Base-by-base conservation (phyloP, 352 stramenopile species). In the Blastocystis sp. region DNA sequence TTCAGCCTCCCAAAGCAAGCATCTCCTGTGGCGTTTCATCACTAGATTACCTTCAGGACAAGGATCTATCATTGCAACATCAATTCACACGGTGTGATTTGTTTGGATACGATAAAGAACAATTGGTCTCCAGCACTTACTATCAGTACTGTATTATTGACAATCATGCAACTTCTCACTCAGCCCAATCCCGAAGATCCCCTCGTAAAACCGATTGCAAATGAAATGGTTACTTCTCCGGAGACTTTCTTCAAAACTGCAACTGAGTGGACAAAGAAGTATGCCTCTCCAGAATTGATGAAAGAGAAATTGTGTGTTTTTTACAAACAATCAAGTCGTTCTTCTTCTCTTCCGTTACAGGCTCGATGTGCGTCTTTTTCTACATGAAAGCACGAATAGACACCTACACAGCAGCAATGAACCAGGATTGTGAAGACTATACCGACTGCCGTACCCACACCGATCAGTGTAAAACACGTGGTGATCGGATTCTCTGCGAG, bases 21-120 rank as follows among this genome's bases (percentile, higher is more conserved):
- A 0, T 50, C 13, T 9, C n/a, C 13, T 50, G 3, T 34, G 20
- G 56, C 2, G 7, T 69, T 68, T 20, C n/a, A 89, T 43, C 23
- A 11, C 9, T 82, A 84, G 64, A 87, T 82, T 8, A 82, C 95
- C 91, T 96, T 96, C 91, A 94, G 92, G 89, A 96, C 94, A 91
- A 93, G 93, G 89, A 97, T 98, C 87, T 98, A 98, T 91, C 96
- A 98, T 92, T 98, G 96, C 92, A 98, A 98, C 92, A 97, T 98
- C 88, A 96, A 98, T 91, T 96, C 95, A 90, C 98, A 96, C 87
- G 96, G 96, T 63, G 95, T 97, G 89, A 97, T 98, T 90, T 98
- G 95, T 91, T 92, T 98, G 92, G 95, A 98, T 91, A 98, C 98
- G 90, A 93, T 98, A 73, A 98, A 98, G 91, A 96, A 98, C 91